Conservation (phyloP, 1,139 yeast species). For the Komagataea norvegica region DNA sequence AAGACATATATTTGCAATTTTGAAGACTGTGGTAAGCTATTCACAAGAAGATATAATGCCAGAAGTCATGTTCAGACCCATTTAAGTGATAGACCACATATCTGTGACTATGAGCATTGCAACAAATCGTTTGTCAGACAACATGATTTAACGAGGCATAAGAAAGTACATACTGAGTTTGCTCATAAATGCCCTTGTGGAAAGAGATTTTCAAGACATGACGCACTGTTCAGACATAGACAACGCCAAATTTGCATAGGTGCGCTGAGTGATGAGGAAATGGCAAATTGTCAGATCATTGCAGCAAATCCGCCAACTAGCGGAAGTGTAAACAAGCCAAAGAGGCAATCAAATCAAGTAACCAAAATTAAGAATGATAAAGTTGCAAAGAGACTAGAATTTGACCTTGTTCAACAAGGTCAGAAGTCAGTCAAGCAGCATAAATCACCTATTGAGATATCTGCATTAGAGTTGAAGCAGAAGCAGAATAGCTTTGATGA, state of each 20-base stretch:
- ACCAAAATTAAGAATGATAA: conserved; percentile 19
- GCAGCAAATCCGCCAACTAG: conserved; percentile 3
- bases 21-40: conserved; percentile 76
- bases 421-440: not conserved
- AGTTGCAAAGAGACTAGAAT: conserved; percentile 25
- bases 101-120: conserved; percentile 62
- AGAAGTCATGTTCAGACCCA: conserved; percentile 97
- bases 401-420: conserved; percentile 16
- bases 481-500: conserved; percentile 1
- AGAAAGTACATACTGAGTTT: conserved; percentile 78
- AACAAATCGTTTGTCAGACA: conserved; percentile 74
- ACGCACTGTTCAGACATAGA: conserved; percentile 81
- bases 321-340: conserved; percentile 9
- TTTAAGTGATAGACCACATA: conserved; percentile 84
- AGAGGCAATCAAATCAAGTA: conserved; percentile 5
- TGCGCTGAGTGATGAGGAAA: conserved; percentile 18
- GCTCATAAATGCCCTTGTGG: conserved; percentile 85
- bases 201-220: conserved; percentile 83
- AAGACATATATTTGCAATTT: conserved; percentile 68
- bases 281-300: conserved; percentile 4
- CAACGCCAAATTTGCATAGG: conserved; percentile 70
- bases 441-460: not conserved
- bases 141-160: conserved; percentile 89
- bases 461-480: not conserved
- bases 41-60: conserved; percentile 88